Evolutionary conservation across 2,329 filamentous ascomycete species (phyloP).

Genomic region (Calonectria montana): DNA sequence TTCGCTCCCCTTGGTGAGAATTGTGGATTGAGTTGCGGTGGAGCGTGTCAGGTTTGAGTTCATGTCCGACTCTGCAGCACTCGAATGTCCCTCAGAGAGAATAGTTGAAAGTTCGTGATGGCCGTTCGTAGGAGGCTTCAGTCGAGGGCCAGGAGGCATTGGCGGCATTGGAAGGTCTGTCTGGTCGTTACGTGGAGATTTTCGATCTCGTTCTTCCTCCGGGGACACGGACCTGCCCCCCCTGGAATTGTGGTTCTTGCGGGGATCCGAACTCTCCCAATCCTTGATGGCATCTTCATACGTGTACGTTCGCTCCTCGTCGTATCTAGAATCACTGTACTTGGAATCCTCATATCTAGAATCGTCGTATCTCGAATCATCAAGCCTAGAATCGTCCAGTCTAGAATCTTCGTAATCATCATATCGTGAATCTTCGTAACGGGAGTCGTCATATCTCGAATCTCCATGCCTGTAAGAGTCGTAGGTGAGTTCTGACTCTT

Average conservation of each 20-base stretch:
- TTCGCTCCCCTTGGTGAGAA: constrained; percentile 59
- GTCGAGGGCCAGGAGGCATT: constrained; percentile 48
- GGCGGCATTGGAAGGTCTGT: constrained; percentile 36
- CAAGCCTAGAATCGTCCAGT: constrained; percentile 19
- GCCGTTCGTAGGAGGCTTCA: constrained; percentile 64
- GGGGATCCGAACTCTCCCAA: constrained; percentile 42
- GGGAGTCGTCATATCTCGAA: not conserved
- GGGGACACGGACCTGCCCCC: constrained; percentile 32
- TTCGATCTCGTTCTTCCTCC: constrained; percentile 34
- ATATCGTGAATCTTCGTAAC: constrained; percentile 25
- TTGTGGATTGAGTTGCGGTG: constrained; percentile 66
- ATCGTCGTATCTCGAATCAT: constrained; percentile 14
- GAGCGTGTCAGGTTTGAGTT: constrained; percentile 64
- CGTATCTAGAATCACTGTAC: constrained; percentile 19
- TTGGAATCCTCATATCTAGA: constrained; percentile 8
- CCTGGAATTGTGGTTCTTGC: constrained; percentile 29
- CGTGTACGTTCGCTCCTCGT: constrained; percentile 34
- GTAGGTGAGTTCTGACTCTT: constrained; percentile 38
- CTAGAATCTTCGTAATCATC: constrained; percentile 32
- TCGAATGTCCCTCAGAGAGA: constrained; percentile 62
- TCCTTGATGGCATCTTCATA: constrained; percentile 38
- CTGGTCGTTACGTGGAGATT: constrained; percentile 30
- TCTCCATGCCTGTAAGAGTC: constrained; percentile 17
- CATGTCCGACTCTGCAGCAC: constrained; percentile 60
- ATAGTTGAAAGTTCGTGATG: constrained; percentile 69